phyloP scores from a whole-genome alignment of 2,329 filamentous ascomycete genomes.

The Cyanodermella asteris region DNA sequence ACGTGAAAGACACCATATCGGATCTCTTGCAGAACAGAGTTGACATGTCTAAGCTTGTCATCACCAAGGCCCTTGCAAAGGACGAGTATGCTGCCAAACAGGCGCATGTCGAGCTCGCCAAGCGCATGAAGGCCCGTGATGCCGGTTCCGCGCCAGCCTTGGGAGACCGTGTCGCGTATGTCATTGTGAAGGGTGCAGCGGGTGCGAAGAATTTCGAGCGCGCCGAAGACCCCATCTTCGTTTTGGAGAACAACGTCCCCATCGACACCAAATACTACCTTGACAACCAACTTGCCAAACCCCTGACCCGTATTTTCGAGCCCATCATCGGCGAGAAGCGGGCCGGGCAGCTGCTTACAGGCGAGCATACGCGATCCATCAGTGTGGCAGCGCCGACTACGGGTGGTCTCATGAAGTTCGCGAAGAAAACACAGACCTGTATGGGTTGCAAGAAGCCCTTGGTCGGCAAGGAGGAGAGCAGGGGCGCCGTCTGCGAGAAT shows the following conservation, averaged over 20 bases:
- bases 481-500: slow-evolving; percentile 71
- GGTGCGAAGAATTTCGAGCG: slow-evolving; percentile 93
- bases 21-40: slow-evolving; percentile 92
- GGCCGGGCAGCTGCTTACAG: slow-evolving; percentile 63
- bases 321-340: slow-evolving; percentile 90
- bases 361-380: slow-evolving; percentile 87
- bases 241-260: slow-evolving; percentile 90
- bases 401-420: slow-evolving; percentile 93
- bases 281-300: slow-evolving; percentile 93
- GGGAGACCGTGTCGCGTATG: slow-evolving; percentile 91
- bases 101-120: slow-evolving; percentile 84
- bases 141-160: slow-evolving; percentile 79
- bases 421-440: slow-evolving; percentile 93
- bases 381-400: slow-evolving; percentile 77
- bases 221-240: slow-evolving; percentile 90
- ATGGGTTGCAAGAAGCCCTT: slow-evolving; percentile 99
- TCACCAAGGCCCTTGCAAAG: slow-evolving; percentile 91
- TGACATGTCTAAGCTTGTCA: slow-evolving; percentile 97
- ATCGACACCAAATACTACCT: slow-evolving; percentile 98
- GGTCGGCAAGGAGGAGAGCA: slow-evolving; percentile 52
- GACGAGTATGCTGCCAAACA: slow-evolving; percentile 77
- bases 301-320: slow-evolving; percentile 86
- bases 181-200: slow-evolving; percentile 80
- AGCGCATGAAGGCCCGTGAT: slow-evolving; percentile 93
- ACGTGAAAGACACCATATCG: slow-evolving; percentile 89